phyloP scores from a whole-genome alignment of 192 early-diverging fungal genomes.

The Gigaspora rosea region DNA sequence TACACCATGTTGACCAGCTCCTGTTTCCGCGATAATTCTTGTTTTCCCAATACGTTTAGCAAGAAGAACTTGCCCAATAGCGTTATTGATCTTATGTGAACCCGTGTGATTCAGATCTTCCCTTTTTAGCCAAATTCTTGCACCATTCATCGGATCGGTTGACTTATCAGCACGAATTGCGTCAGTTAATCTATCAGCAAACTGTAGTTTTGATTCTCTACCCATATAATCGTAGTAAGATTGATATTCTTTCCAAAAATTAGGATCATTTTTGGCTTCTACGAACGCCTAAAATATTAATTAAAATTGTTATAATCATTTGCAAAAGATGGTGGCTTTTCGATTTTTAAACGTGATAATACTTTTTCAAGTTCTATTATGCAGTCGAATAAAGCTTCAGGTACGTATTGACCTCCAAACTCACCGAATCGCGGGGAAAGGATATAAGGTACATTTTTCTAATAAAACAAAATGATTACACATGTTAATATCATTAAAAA shows the following conservation, averaged over 20 bases:
- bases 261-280: constrained; percentile 78
- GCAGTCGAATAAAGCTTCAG: constrained; percentile 96
- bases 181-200: constrained; percentile 84
- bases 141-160: no score
- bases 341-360: neutral
- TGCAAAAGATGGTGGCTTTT: neutral
- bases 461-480: neutral
- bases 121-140: constrained; percentile 96
- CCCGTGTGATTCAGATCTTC: constrained; percentile 99
- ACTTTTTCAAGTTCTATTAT: constrained; percentile 79
- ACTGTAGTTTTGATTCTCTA: constrained; percentile 84
- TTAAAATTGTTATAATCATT: no score
- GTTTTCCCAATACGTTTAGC: constrained; percentile 95
- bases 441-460: constrained; percentile 37
- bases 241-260: constrained; percentile 93
- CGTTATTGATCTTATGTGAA: constrained; percentile 99
- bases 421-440: constrained; percentile 86
- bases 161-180: constrained; percentile 67
- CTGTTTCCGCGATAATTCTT: constrained; percentile 98
- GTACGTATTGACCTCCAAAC: constrained; percentile 97
- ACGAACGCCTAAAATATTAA: constrained; percentile 61
- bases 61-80: constrained; percentile 81
- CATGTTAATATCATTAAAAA: constrained; percentile 21
- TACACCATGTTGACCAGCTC: constrained; percentile 98
- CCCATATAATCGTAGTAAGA: constrained; percentile 91